These are phyloP conservation scores for Monosporascus sp. DNA, from an alignment of 2,329 filamentous ascomycete genomes.

Conservation along the genomic window DNA sequence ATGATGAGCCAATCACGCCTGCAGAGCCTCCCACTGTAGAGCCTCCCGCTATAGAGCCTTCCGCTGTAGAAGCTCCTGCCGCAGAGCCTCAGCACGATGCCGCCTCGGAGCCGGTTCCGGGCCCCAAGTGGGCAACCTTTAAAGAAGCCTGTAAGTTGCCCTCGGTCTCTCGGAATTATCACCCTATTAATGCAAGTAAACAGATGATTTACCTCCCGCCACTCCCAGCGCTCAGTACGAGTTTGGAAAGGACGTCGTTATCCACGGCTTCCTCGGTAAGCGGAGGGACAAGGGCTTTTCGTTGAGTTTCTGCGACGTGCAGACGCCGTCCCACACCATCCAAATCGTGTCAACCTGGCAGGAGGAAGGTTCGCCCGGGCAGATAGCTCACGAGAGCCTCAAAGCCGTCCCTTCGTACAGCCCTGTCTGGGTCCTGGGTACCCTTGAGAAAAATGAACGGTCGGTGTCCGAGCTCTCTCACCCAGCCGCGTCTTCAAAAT, in stretches of 20 bases:
- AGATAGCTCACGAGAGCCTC: constrained; percentile 34
- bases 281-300: constrained; percentile 62
- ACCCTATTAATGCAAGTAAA: too few relatives aligned
- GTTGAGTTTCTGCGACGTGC: constrained; percentile 62
- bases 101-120: not conserved
- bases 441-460: constrained; percentile 10
- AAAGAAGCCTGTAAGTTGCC: constrained; percentile 15
- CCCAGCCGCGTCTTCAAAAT: not conserved
- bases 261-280: constrained; percentile 69
- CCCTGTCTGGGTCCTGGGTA: constrained; percentile 45
- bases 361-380: constrained; percentile 28
- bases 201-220: constrained; percentile 1
- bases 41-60: not conserved
- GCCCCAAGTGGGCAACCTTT: constrained; percentile 8
- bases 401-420: constrained; percentile 43
- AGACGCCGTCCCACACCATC: constrained; percentile 24
- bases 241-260: constrained; percentile 33
- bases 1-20: constrained; percentile 1
- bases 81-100: not conserved
- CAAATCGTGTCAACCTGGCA: constrained; percentile 40
- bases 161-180: not conserved
- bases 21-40: not conserved
- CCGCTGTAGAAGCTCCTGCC: not conserved
- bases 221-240: constrained; percentile 8
- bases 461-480: not conserved